Percentiles rank a stretch among this genome's conserved stretches.
phyloP scores from a whole-genome alignment of 1,139 yeast genomes.

The Blastobotrys apis region DNA sequence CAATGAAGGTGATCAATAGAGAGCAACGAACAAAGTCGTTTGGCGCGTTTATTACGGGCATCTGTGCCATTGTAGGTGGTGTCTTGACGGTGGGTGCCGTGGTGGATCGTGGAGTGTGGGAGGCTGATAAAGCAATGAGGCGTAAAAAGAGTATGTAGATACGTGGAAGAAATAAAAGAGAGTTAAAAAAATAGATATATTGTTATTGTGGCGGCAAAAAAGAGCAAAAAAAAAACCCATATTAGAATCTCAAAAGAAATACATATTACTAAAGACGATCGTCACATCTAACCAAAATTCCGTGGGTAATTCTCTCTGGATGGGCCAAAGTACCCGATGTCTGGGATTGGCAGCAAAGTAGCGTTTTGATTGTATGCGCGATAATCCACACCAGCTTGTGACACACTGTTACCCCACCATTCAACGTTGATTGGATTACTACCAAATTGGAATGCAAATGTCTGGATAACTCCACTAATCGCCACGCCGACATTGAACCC shows the following conservation, averaged over 20 bases:
- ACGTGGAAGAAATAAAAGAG: no score
- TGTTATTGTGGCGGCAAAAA: no score
- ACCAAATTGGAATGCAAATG: constrained; percentile 49
- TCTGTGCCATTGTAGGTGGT: constrained; percentile 87
- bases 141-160: constrained; percentile 51
- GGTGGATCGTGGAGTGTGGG: constrained; percentile 82
- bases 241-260: no score
- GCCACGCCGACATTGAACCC: constrained; percentile 58
- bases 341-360: constrained; percentile 4
- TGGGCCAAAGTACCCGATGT: constrained; percentile 8
- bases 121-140: constrained; percentile 74
- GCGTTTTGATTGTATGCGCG: constrained; percentile 6
- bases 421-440: constrained; percentile 27
- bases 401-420: constrained; percentile 60
- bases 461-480: constrained; percentile 47
- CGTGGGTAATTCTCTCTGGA: constrained; percentile 9
- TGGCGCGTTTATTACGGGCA: constrained; percentile 81
- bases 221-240: no score
- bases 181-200: no score
- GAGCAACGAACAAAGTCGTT: constrained; percentile 76
- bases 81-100: constrained; percentile 89
- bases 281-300: no score
- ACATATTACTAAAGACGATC: no score
- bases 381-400: constrained; percentile 41
- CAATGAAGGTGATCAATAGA: constrained; percentile 82